Base-by-base conservation (phyloP, 2,329 filamentous ascomycete species). In the Fusarium domesticum region DNA sequence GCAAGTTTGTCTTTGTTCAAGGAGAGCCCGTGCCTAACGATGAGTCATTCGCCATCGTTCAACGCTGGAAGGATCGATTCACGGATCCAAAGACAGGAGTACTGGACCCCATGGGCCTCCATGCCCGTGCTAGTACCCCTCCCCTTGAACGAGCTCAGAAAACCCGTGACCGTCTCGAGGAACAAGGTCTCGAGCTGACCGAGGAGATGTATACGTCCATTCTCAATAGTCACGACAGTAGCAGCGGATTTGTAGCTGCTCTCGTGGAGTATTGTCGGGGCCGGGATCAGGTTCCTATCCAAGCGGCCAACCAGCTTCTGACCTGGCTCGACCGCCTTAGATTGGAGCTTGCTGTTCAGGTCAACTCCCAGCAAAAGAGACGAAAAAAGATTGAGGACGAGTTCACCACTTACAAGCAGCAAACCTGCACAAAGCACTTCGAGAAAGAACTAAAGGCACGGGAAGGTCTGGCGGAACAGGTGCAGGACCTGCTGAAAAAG, bases 41-140 rank as follows among this genome's bases (percentile, higher is more conserved):
- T 3, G 14, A 47, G 3, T 38, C 53, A 10, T 15, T 39, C 16
- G 6, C 16, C 2, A 25, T 10, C 2, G 12, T 35, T 5, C 8
- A 25, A 6, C 32, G 38, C n/a, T 58, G 31, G 16, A 38, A 42
- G 3, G 14, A 32, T 3, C 34, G 15, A 6, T 35, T 35, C 12
- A 42, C 12, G 3, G 25, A 42, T 10, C 25, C 34, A 4, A 33
- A 20, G 11, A 51, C 37, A n/a, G 28, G 32, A 14, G 6, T 18
- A 3, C n/a, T 12, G 11, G 20, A 46, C 23, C 41, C 50, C 5
- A n/a, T 52, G 6, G 45, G 45, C 2, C 16, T 17, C 12, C 45
- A 54, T 12, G 14, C 52, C 23, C 35, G 55, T 12, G 36, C 52
- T 8, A 38, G 39, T 18, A 58, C 47, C 16, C 54, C 45, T 20